Evolutionary conservation across 2,329 filamentous ascomycete genomes (phyloP), one percentile per base, ranked within the genome.

Genomic region (Colletotrichum limetticola): DNA sequence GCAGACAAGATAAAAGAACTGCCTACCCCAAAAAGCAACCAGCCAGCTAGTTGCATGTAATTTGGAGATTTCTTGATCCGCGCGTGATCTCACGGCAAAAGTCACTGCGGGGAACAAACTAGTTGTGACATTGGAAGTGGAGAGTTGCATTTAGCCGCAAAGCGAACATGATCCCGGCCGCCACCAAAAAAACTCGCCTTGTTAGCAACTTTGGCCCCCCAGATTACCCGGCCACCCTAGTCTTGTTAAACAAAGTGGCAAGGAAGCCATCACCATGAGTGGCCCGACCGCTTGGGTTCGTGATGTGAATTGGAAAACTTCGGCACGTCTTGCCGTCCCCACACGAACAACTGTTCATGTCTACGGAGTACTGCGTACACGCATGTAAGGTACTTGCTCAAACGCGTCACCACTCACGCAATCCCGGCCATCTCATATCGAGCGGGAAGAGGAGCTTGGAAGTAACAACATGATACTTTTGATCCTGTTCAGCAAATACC

Each of bases 111-210:
- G 72, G 69, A 63, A 59, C 9, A 26, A 26, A 46, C n/a, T 7
- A 28, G 46, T 53, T 35, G 70, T 68, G 46, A 19, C 35, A 68
- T 59, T 59, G 24, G 42, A 71, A 73, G 69, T 72, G 72, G 72
- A 74, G 69, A 68, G 8, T 46, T 60, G 65, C 37, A 73, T 74
- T 74, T 74, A 74, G 72, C 72, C 72, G 72, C 35, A 53, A 73
- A 61, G 30, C 37, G 42, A 32, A 32, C 28, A 52, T 73, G 19
- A 49, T 49, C 42, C 42, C 42, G 42, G 42, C 42, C 42, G 42
- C 42, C 19, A 22, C 42, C 42, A 49, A 11, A 22, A 65, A 22
- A 35, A 12, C 32, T 14, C 32, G 28, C 8, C 35, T 26, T 49
- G 37, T n/a, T 16, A 57, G 9, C 22, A 26, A 35, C 22, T 46